Base-by-base conservation (phyloP, 768 basidiomycete genomes). In the Mycena sanguinolenta region DNA sequence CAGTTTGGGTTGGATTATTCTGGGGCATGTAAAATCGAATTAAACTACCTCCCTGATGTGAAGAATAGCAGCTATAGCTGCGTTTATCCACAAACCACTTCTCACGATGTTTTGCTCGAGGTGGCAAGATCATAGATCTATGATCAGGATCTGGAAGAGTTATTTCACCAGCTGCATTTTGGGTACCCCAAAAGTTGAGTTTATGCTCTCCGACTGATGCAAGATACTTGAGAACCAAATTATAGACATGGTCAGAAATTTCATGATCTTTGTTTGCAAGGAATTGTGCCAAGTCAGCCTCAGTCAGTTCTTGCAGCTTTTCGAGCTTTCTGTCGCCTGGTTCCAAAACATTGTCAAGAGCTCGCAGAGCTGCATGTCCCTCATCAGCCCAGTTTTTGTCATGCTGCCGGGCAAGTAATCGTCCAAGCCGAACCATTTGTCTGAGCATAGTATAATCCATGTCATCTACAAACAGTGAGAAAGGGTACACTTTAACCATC, bases 391-490 rank as follows among this genome's bases (percentile, higher is more conserved):
- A 53, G 25, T 34, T n/a, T 28, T 46, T 54, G 36, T 74, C 69
- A 34, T 71, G 55, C 42, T 67, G 36, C 42, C 14, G 34, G 4
- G 58, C 69, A 17, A 55, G 55, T 21, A 69, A 50, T 0, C 63
- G 60, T 3, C 49, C 67, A 9, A 58, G 49, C 23, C 70, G 70
- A 42, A 58, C 49, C 49, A 66, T 59, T 28, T 74, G 71, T 27
- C 58, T 32, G 23, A 72, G 42, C 57, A 65, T 70, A 13, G 71
- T 72, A 38, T 70, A 65, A 25, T 72, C 70, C 68, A 72, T 70
- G 21, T 74, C 73, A 52, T 27, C 72, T 73, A 58, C 44, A 54
- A 25, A 34, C 27, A 13, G 36, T 42, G 13, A 52, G 23, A 62
- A 4, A 63, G 39, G 1, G n/a, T 55, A 16, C 36, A 21, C 17